Base-by-base conservation (phyloP, 495 filamentous ascomycete species). In the Aspergillus bridgeri region DNA sequence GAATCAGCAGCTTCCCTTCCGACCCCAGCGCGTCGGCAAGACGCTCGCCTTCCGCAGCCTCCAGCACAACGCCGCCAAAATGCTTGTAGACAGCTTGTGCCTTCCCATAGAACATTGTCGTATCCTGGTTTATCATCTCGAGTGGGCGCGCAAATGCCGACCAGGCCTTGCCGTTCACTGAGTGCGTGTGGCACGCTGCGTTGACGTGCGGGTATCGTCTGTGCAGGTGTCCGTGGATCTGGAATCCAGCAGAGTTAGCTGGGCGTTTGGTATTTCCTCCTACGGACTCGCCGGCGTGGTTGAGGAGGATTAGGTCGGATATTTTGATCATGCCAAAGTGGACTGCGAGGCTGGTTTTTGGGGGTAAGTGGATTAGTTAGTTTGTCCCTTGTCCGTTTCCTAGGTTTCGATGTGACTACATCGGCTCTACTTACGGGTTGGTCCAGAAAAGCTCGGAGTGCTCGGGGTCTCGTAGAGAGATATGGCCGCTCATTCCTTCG, bases 61-160 rank as follows among this genome's bases (percentile, higher is more conserved):
- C 75, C 38, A 84, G 71, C 0, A 84, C 82, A 51, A 85, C 77
- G 27, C 83, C 83, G 21, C 81, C 83, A 64, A 83, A 86, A 5
- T 71, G 63, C 18, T 66, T 65, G 63, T 85, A 83, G 1, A 85
- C 81, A 27, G 73, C 76, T 53, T 81, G 78, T 5, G 73, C 72
- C 2, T 66, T 58, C 57, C 75, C 72, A 64, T 83, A 72, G 64
- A 85, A 77, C 24, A 76, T 76, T 62, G 78, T 79, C 3, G 78
- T 72, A 60, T 85, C 83, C 51, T 71, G 68, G 42, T 64, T 71
- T n/a, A 69, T 51, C 66, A 73, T 73, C 5, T 71, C 65, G 11
- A 73, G 55, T 9, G 64, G 65, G 22, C 52, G 48, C 17, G 53
- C 68, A 53, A 71, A 68, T 8, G 60, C 52, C 8, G 61, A 65